Conservation (phyloP, 2,329 filamentous ascomycete species). For the Zymoseptoria pseudotritici region DNA sequence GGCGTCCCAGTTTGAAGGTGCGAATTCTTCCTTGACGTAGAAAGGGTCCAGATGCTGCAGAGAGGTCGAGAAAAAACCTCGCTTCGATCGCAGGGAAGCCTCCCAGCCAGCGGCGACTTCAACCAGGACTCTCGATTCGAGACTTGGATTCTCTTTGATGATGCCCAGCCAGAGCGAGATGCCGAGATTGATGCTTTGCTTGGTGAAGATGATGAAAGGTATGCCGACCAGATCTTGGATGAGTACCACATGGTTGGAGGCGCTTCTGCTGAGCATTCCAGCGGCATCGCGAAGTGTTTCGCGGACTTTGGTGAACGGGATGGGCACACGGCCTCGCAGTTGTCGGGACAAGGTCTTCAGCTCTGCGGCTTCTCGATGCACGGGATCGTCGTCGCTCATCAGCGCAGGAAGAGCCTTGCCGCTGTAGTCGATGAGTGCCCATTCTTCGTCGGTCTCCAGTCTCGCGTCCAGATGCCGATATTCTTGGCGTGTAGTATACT, state of each 20-base stretch:
- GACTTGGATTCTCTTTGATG: conserved; percentile 86
- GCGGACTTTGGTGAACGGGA: conserved; percentile 67
- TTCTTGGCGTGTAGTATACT: conserved; percentile 94
- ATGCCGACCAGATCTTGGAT: conserved; percentile 85
- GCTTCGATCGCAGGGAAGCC: conserved; percentile 64
- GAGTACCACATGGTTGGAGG: conserved; percentile 67
- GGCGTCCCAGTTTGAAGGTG: conserved; percentile 73
- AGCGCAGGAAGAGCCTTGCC: conserved; percentile 14
- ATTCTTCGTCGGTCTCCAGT: conserved; percentile 19
- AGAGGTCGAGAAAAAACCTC: conserved; percentile 71
- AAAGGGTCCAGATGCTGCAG: conserved; percentile 80
- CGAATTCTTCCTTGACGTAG: conserved; percentile 83
- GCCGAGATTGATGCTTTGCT: conserved; percentile 90
- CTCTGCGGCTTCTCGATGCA: conserved; percentile 46
- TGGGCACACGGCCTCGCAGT: conserved; percentile 59
- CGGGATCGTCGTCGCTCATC: conserved; percentile 11
- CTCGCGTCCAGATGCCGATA: conserved; percentile 76
- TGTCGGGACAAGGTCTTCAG: conserved; percentile 67
- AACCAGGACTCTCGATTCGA: conserved; percentile 77
- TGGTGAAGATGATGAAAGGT: conserved; percentile 87
- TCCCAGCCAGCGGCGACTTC: conserved; percentile 93
- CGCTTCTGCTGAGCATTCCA: conserved; percentile 72
- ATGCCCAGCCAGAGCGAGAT: conserved; percentile 95
- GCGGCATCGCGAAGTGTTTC: conserved; percentile 79
- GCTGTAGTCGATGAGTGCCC: conserved; percentile 25